phyloP scores from a whole-genome alignment of 2,329 filamentous ascomycete genomes.

The Ophiocordyceps sinensis region DNA sequence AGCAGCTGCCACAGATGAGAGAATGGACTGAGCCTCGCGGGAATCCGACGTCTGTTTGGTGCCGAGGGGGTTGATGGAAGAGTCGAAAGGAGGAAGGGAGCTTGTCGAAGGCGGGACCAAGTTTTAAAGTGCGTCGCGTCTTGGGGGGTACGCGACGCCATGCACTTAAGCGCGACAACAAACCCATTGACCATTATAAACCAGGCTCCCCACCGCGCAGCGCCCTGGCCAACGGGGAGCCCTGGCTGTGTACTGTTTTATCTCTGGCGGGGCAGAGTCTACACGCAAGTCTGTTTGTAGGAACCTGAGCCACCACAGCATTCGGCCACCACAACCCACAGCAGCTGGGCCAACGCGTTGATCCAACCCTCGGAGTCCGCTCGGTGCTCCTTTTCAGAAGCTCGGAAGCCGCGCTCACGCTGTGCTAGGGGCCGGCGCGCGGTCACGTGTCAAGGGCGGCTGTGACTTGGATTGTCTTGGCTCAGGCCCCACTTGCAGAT shows the following conservation, averaged over 20 bases:
- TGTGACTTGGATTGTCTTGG: too few species aligned
- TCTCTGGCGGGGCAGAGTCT: not conserved
- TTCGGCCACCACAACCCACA: too few species aligned
- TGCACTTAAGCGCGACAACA: not conserved
- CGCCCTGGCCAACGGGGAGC: not conserved
- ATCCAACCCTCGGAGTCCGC: too few species aligned
- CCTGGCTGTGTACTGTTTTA: not conserved
- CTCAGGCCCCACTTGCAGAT: too few species aligned
- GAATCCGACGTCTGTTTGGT: not conserved
- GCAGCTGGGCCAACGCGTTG: too few species aligned
- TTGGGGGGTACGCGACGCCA: not conserved
- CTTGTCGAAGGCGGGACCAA: not conserved
- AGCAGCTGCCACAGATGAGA: not conserved
- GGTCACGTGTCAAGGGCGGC: conserved; percentile 7
- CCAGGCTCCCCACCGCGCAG: not conserved
- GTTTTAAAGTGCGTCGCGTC: not conserved
- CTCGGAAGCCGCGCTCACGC: too few species aligned
- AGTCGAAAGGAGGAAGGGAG: not conserved
- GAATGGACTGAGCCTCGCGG: not conserved
- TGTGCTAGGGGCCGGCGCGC: too few species aligned
- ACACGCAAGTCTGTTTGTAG: too few species aligned
- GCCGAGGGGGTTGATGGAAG: not conserved
- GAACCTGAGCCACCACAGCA: too few species aligned
- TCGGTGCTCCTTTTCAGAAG: too few species aligned
- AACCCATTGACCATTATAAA: not conserved